phyloP scores from a whole-genome alignment of 257 asterid genomes.

The Striga asiatica region DNA sequence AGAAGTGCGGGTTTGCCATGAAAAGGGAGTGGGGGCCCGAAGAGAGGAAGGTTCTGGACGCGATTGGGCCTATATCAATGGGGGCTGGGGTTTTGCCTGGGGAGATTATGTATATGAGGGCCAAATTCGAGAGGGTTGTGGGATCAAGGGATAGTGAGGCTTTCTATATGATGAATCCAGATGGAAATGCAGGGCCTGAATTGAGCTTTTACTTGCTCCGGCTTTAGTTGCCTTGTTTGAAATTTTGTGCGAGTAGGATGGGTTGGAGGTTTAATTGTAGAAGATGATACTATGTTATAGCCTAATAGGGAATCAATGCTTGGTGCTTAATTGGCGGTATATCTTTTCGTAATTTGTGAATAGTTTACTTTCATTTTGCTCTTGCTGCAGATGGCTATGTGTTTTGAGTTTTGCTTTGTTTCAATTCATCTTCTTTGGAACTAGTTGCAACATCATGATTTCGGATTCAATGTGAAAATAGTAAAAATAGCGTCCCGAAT shows the following conservation, averaged over 20 bases:
- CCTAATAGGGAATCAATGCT: too few relatives aligned
- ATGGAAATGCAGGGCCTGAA: conserved; percentile 95
- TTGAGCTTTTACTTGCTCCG: conserved; percentile 85
- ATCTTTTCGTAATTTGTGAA: too few relatives aligned
- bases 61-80: conserved; percentile 82
- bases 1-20: conserved; percentile 69
- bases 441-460: too few relatives aligned
- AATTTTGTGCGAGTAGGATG: too few relatives aligned
- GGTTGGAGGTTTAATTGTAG: not conserved
- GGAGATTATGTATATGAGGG: conserved; percentile 92
- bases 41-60: conserved; percentile 73
- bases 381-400: too few relatives aligned
- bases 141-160: conserved; percentile 98
- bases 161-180: conserved; percentile 98
- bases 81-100: conserved; percentile 99
- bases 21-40: conserved; percentile 64
- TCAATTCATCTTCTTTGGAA: too few relatives aligned
- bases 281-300: too few relatives aligned
- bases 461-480: too few relatives aligned
- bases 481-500: too few relatives aligned
- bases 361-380: too few relatives aligned
- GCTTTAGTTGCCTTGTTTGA: conserved; percentile 35
- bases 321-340: too few relatives aligned
- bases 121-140: conserved; percentile 85
- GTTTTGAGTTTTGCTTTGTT: too few relatives aligned